Evolutionary conservation across 345 rosid genomes (phyloP).

Genomic region (Lumnitzera littorea): DNA sequence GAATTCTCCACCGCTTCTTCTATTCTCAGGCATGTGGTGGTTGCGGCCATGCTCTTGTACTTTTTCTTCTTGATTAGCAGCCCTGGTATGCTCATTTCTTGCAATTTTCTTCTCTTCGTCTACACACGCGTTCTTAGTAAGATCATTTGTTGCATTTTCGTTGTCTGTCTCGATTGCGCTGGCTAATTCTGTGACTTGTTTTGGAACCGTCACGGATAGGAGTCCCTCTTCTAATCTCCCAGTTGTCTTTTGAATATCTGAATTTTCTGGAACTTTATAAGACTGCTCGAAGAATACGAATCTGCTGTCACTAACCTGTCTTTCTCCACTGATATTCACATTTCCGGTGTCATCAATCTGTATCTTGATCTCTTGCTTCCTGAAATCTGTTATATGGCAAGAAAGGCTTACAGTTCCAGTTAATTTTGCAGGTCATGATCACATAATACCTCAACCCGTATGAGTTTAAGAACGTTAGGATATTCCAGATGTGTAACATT

Average conservation of each 20-base stretch:
- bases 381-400: conserved; percentile 19
- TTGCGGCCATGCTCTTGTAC: too few species aligned
- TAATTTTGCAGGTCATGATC: not conserved
- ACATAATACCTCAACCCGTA: not conserved
- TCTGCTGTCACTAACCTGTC: conserved; percentile 18
- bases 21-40: not conserved
- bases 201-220: conserved; percentile 36
- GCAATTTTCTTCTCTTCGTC: not conserved
- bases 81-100: not conserved
- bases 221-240: conserved; percentile 27
- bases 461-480: not conserved
- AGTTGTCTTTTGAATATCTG: conserved; percentile 17
- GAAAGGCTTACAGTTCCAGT: too few species aligned
- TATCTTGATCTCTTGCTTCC: conserved; percentile 36
- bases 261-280: conserved; percentile 23
- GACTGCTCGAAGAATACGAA: conserved; percentile 21
- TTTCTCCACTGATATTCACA: conserved; percentile 35
- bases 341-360: conserved; percentile 16
- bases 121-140: not conserved
- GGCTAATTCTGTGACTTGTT: not conserved
- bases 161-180: not conserved
- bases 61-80: too few species aligned
- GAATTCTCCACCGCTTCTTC: not conserved
- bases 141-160: not conserved
- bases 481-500: too few species aligned